Percentiles rank a stretch among this genome's conserved stretches.
Conservation (phyloP, 106 monocot genomes). For the Apostasia shenzhenica region DNA sequence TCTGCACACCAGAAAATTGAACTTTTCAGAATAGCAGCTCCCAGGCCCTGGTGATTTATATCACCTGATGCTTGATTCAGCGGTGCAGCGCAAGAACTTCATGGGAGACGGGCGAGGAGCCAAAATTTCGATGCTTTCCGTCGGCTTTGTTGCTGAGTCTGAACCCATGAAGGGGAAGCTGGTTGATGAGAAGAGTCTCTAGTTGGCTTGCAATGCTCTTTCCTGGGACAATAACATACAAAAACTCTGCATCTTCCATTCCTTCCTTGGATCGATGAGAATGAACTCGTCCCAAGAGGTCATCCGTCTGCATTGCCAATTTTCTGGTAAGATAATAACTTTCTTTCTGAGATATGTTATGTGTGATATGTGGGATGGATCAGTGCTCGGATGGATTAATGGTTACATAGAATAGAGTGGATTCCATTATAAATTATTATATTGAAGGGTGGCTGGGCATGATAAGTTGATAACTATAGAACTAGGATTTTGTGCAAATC, state of each 20-base stretch:
- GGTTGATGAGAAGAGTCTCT: constrained; percentile 96
- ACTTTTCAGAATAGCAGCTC: too few species aligned
- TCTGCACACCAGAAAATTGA: too few species aligned
- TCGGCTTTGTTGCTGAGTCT: constrained; percentile 66
- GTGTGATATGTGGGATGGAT: too few species aligned
- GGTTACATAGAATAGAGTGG: background rate
- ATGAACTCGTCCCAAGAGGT: constrained; percentile 65
- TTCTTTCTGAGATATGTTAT: background rate
- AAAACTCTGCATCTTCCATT: constrained; percentile 43
- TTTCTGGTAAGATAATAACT: background rate
- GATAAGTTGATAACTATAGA: too few species aligned
- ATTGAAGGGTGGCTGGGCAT: too few species aligned
- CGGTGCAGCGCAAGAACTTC: constrained; percentile 24
- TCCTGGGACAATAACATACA: constrained; percentile 79
- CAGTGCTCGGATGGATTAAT: too few species aligned
- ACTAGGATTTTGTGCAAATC: too few species aligned
- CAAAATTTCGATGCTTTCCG: constrained; percentile 91
- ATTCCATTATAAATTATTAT: too few species aligned
- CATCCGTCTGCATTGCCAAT: constrained; percentile 68
- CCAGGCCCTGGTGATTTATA: background rate
- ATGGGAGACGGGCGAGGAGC: constrained; percentile 37
- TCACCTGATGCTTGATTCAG: constrained; percentile 9
- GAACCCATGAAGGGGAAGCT: constrained; percentile 67
- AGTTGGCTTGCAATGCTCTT: constrained; percentile 87
- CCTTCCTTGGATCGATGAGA: constrained; percentile 72